Evolutionary conservation across 306 rosid species (phyloP).

Genomic region (Fagus sylvatica): DNA sequence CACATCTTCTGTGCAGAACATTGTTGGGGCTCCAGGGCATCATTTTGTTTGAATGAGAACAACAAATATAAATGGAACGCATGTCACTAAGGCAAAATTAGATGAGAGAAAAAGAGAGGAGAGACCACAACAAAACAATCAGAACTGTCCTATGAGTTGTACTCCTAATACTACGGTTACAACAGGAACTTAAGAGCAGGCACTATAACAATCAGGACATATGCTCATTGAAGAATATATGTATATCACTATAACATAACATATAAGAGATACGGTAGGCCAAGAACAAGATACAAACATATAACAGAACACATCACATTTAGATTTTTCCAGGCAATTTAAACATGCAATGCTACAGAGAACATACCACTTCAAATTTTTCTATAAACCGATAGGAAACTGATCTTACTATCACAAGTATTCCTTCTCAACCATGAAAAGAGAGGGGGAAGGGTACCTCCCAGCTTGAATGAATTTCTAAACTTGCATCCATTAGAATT

Average conservation of each 20-base stretch:
- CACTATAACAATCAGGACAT: background rate
- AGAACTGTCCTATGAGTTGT: background rate
- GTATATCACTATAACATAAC: background rate
- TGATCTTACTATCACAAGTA: too few relatives aligned
- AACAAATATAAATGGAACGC: conserved; percentile 1
- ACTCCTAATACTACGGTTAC: background rate
- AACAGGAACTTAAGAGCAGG: background rate
- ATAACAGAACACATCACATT: background rate
- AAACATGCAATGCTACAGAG: conserved; percentile 17
- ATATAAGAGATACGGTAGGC: conserved; percentile 7
- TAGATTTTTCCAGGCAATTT: background rate
- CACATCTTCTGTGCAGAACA: conserved; percentile 6
- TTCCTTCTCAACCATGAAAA: conserved; percentile 18
- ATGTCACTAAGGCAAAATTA: background rate
- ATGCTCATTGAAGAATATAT: background rate
- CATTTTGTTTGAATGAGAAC: conserved; percentile 5
- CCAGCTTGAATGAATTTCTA: conserved; percentile 34
- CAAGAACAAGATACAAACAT: conserved; percentile 3
- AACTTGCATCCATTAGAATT: conserved; percentile 24
- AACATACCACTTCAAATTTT: background rate
- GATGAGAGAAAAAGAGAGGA: background rate
- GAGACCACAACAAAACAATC: background rate
- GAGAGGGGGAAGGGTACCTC: conserved; percentile 11
- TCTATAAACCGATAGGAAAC: too few relatives aligned
- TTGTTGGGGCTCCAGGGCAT: conserved; percentile 9